Evolutionary conservation across 1,284 basidiomycete genomes (phyloP).

Genomic region (Cryptococcus sp.): DNA sequence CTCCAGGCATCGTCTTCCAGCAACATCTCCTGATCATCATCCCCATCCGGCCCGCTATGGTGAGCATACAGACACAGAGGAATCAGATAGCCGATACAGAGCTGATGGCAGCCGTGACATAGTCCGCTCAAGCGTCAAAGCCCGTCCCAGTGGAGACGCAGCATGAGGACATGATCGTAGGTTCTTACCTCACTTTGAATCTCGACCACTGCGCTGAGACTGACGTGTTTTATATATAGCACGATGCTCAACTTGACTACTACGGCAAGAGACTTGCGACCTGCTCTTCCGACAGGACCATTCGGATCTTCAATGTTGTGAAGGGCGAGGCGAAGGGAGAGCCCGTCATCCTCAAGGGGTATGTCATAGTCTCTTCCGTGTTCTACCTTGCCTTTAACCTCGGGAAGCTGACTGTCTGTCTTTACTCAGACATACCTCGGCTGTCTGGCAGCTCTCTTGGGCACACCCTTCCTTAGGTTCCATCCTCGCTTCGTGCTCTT

Average conservation of each 20-base stretch:
- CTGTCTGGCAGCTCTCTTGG: conserved; percentile 99
- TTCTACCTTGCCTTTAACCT: not conserved
- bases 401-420: not conserved
- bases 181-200: conserved; percentile 33
- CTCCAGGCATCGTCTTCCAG: too few species aligned
- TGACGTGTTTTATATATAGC: conserved; percentile 54
- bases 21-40: too few species aligned
- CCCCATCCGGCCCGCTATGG: too few species aligned
- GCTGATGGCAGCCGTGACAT: too few species aligned
- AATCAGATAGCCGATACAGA: too few species aligned
- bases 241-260: conserved; percentile 97
- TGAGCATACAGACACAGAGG: too few species aligned
- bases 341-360: conserved; percentile 81
- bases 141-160: conserved; percentile 67
- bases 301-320: conserved; percentile 92
- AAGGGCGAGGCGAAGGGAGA: conserved; percentile 68
- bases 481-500: conserved; percentile 94
- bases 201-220: not conserved
- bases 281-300: conserved; percentile 91
- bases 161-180: conserved; percentile 92
- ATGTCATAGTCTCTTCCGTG: conserved; percentile 31
- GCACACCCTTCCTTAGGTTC: conserved; percentile 95
- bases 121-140: conserved; percentile 37
- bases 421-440: conserved; percentile 73
- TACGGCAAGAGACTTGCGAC: conserved; percentile 95